Evolutionary conservation across 257 asterid species (phyloP).

Genomic region (Solanum ossicruentum): DNA sequence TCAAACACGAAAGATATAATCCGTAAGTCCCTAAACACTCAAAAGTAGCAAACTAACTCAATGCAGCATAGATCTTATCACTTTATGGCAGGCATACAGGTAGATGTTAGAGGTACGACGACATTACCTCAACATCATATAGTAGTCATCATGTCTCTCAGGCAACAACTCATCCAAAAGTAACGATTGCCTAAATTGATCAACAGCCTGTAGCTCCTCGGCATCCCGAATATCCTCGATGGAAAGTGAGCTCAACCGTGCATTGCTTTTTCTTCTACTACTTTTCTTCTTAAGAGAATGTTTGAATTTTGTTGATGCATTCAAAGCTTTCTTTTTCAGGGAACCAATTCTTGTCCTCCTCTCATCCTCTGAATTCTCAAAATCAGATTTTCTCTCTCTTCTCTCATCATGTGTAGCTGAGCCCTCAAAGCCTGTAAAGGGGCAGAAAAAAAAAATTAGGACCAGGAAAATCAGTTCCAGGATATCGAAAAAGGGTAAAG

Average conservation of each 20-base stretch:
- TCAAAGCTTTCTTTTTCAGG: conserved; percentile 84
- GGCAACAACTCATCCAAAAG: conserved; percentile 78
- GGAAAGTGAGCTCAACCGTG: conserved; percentile 75
- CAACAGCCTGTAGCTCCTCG: conserved; percentile 78
- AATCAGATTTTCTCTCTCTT: conserved; percentile 81
- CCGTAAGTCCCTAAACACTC: neutral
- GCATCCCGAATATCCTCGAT: conserved; percentile 92
- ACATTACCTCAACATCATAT: conserved; percentile 79
- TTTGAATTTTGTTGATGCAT: conserved; percentile 86
- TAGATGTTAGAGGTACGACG: neutral
- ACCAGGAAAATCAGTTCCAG: neutral
- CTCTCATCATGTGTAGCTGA: conserved; percentile 81
- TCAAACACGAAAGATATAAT: neutral
- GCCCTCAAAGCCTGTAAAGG: conserved; percentile 73
- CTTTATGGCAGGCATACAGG: neutral
- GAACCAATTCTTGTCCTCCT: conserved; percentile 75
- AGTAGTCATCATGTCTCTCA: conserved; percentile 81
- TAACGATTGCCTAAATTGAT: conserved; percentile 76
- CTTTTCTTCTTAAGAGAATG: conserved; percentile 93
- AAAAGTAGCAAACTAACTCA: neutral
- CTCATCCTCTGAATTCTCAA: conserved; percentile 95
- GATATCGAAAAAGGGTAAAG: neutral
- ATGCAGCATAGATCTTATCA: neutral
- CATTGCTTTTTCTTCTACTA: conserved; percentile 73
- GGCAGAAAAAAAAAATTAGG: neutral